These are phyloP conservation scores for Straminergon stramineum DNA, from an alignment of 225 moss, liverwort and hornwort genomes.

Conservation along the genomic window DNA sequence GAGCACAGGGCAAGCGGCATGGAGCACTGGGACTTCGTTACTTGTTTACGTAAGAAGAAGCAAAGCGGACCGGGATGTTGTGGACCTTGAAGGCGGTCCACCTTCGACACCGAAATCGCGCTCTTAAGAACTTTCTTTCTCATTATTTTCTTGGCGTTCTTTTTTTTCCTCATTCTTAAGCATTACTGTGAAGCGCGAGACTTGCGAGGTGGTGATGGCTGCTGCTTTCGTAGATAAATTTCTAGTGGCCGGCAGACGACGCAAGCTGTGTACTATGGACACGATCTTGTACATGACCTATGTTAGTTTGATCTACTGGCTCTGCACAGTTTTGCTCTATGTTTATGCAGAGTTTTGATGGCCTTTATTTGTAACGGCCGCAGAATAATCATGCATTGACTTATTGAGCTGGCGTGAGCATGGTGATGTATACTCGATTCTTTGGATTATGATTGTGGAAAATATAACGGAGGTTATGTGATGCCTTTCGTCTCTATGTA, in stretches of 20 bases:
- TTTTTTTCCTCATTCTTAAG: neutral
- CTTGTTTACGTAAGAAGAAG: conserved; percentile 62
- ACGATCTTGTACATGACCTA: conserved; percentile 24
- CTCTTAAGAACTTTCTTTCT: neutral
- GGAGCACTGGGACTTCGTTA: conserved; percentile 78
- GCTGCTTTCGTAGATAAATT: neutral
- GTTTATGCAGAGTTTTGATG: neutral
- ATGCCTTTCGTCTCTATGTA: neutral
- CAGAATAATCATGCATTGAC: conserved; percentile 19
- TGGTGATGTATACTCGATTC: neutral
- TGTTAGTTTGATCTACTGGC: neutral
- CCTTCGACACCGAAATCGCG: conserved; percentile 9
- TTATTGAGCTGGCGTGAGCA: neutral
- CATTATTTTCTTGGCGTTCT: neutral
- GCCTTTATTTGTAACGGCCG: neutral
- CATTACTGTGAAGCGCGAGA: neutral
- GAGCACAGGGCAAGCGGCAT: conserved; percentile 88
- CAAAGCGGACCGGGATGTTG: conserved; percentile 72
- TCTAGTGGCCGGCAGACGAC: neutral
- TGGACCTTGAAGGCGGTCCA: conserved; percentile 73
- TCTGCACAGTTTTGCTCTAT: neutral
- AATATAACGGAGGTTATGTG: neutral
- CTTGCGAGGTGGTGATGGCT: conserved; percentile 1
- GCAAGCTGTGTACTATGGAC: conserved; percentile 30
- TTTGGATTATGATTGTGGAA: neutral